A percentile compares a stretch with the other conserved stretches of the same genome.
Conservation (phyloP, 495 filamentous ascomycete species). For the Aspergillus biplanus region DNA sequence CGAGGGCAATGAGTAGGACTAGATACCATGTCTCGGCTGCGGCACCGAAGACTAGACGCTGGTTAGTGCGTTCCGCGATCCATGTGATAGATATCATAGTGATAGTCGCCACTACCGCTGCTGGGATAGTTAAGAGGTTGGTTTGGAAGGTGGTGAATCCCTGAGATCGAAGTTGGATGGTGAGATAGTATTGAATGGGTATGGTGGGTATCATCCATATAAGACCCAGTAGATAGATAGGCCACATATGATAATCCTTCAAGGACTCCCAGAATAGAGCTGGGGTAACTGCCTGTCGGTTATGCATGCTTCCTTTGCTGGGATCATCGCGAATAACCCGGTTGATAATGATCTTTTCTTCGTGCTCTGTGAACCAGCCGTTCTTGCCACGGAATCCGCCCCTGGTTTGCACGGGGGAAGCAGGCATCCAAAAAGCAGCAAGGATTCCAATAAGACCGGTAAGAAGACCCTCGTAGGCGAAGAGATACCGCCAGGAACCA, state of each 20-base stretch:
- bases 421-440: conserved; percentile 64
- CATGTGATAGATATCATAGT: conserved; percentile 53
- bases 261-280: conserved; percentile 52
- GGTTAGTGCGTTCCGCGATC: conserved; percentile 50
- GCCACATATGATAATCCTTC: conserved; percentile 58
- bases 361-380: conserved; percentile 69
- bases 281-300: conserved; percentile 54
- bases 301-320: conserved; percentile 68
- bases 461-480: conserved; percentile 37
- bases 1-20: conserved; percentile 52
- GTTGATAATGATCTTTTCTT: conserved; percentile 71
- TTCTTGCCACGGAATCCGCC: conserved; percentile 66
- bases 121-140: conserved; percentile 67
- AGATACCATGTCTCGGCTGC: conserved; percentile 57
- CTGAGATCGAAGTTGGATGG: conserved; percentile 58
- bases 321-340: conserved; percentile 76
- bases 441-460: conserved; percentile 63
- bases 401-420: conserved; percentile 66
- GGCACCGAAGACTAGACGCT: conserved; percentile 52
- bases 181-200: conserved; percentile 60
- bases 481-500: conserved; percentile 42
- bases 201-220: conserved; percentile 51
- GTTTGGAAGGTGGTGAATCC: conserved; percentile 69
- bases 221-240: conserved; percentile 58
- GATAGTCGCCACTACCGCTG: conserved; percentile 32